Base-by-base conservation (phyloP, 495 filamentous ascomycete genomes). In the Pyronema domesticum region DNA sequence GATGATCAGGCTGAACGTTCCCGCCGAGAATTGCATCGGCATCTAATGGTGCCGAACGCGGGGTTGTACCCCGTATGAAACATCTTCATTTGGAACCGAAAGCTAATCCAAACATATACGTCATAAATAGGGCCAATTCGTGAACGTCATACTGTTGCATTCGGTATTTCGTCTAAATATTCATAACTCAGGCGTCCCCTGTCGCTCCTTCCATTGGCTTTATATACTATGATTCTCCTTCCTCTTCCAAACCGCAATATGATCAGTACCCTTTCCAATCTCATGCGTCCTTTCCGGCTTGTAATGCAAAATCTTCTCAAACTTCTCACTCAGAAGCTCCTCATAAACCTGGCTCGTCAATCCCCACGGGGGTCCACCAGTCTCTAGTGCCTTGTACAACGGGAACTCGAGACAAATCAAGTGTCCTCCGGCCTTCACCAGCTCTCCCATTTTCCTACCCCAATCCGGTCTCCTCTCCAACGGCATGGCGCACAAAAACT, bases 361-460 rank as follows among this genome's bases (percentile, higher is more conserved):
- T 35, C 76, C 73, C 69, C 73, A 89, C 30, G 87, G 86, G 13
- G 87, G 86, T 0, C 85, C 86, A 3, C 73, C 70, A 14, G 71
- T 70, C 34, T 67, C 71, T 3, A 79, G 71, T 35, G 75, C 67
- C 67, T 89, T 89, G 57, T 74, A 74, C 13, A 81, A 76, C 0
- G 86, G 86, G 67, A 83, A 94, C 68, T 94, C 86, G 47, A 91
- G 68, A 61, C 87, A 91, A 42, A 91, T 74, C 46, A 94, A 69
- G 35, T 72, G 68, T 15, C 82, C 79, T 10, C 70, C 68, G 6
- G 74, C 73, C 50, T 74, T 68, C 33, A 89, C 73, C 17, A 91
- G 74, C 54, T 82, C 68, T 3, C 70, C 69, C 69, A 84, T 78
- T 18, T 80, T 73, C 10, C 72, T 69, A 8, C 82, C 79, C 86